These are phyloP conservation scores for Spencermartinsiella ligniputridi DNA, from an alignment of 1,139 yeast species.

Conservation along the genomic window DNA sequence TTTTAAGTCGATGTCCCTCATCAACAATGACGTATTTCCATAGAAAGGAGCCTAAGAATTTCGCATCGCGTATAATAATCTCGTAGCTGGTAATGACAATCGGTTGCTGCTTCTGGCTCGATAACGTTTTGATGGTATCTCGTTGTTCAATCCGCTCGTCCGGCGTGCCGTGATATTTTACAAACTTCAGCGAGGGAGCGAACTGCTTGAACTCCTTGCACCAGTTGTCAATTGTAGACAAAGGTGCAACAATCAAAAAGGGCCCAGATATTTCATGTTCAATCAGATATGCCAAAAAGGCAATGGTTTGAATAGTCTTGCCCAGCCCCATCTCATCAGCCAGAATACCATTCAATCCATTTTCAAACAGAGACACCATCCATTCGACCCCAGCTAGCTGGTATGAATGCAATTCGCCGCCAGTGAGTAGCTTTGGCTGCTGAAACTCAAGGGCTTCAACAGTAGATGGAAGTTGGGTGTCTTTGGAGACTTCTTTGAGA, in stretches of 20 bases:
- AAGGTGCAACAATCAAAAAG: conserved; percentile 79
- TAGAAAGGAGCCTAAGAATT: conserved; percentile 44
- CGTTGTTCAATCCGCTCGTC: conserved; percentile 27
- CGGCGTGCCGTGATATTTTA: conserved; percentile 57
- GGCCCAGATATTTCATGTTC: conserved; percentile 84
- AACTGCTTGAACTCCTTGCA: conserved; percentile 61
- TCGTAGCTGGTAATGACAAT: conserved; percentile 82
- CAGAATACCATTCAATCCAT: conserved; percentile 88
- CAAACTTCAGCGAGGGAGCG: conserved; percentile 60
- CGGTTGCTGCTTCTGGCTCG: conserved; percentile 30
- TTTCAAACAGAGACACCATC: conserved; percentile 82
- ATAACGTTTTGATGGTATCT: conserved; percentile 10
- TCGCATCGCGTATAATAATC: conserved; percentile 62
- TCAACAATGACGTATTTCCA: conserved; percentile 94
- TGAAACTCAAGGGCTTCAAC: conserved; percentile 7
- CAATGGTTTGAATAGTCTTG: conserved; percentile 84
- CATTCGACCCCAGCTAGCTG: conserved; percentile 90
- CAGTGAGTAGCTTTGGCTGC: conserved; percentile 67
- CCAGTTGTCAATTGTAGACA: conserved; percentile 89
- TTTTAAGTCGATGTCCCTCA: conserved; percentile 90
- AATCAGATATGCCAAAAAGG: conserved; percentile 67
- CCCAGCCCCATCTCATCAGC: conserved; percentile 99
- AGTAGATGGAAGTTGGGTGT: neutral
- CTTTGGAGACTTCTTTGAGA: neutral
- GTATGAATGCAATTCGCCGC: conserved; percentile 71